Evolutionary conservation across 1,284 basidiomycete species (phyloP), one percentile per base, ranked within the genome.

Genomic region (Boletus semigastroideus): DNA sequence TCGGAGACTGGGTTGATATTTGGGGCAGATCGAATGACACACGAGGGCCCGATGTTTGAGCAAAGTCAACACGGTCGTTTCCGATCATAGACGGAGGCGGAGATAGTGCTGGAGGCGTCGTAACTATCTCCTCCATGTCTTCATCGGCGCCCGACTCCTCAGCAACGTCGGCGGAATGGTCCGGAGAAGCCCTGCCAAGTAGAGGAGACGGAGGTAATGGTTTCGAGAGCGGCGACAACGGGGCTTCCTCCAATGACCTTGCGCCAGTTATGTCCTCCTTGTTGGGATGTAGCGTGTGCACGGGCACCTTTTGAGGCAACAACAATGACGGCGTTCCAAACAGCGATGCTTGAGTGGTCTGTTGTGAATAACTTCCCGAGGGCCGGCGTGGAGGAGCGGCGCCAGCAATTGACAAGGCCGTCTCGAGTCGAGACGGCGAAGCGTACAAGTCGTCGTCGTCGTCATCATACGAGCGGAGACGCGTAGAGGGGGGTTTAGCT

Each of bases 331-430:
- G 68, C 28, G 61, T 59, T 27, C 77, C 76, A 55, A 79, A 78
- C 9, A 66, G 42, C 11, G 68, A 56, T 39, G 53, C 7, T 38
- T 48, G 55, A 30, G 44, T 46, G 9, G 43, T 38, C 36, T 51
- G 55, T 39, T 53, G 56, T 39, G 45, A 16, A 38, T 52, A 49
- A 28, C 25, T 50, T 33, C 57, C 56, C 2, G 59, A 54, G n/a
- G 56, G 59, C 12, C 60, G 63, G 22, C 68, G 74, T 25, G 67
- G 65, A 20, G 74, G 73, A 11, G 74, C 74, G 12, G 83, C 75
- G 49, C 80, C 81, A 7, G 78, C 87, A 40, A 88, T 81, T 11
- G 84, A 76, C 28, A 89, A 66, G 1, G 78, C 82, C 1, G 84
- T 86, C 57, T 82, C 81, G 20, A 89, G 68, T 20, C 83, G 74